Conservation (phyloP, 2,329 filamentous ascomycete species). For the Dendryphion nanum region DNA sequence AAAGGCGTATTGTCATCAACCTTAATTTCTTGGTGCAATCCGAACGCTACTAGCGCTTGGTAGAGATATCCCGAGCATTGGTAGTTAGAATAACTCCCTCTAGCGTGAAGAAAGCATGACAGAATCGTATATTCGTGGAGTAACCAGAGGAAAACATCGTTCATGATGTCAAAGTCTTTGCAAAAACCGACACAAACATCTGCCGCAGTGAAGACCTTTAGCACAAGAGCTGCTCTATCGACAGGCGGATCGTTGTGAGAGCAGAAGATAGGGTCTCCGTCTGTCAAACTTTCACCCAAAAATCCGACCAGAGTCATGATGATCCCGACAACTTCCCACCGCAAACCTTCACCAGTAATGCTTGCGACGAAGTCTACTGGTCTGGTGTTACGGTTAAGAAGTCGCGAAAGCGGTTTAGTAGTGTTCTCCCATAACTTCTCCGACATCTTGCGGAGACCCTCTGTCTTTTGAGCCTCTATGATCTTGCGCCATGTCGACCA, state of each 20-base stretch:
- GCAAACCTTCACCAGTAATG: conserved; percentile 39
- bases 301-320: conserved; percentile 39
- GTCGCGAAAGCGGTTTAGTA: conserved; percentile 27
- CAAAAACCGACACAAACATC: conserved; percentile 34
- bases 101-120: conserved; percentile 25
- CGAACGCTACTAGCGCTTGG: conserved; percentile 37
- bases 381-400: conserved; percentile 37
- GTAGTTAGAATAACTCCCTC: conserved; percentile 22
- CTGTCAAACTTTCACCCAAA: conserved; percentile 29
- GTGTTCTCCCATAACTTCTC: conserved; percentile 46
- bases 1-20: conserved; percentile 33
- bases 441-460: conserved; percentile 37
- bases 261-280: conserved; percentile 34
- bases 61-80: conserved; percentile 25
- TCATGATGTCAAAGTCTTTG: conserved; percentile 28
- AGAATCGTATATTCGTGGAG: conserved; percentile 29
- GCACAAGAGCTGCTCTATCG: conserved; percentile 21
- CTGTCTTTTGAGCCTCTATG: conserved; percentile 21
- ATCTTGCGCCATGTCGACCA: conserved; percentile 26
- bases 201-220: conserved; percentile 24
- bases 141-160: conserved; percentile 36
- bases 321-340: conserved; percentile 47
- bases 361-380: conserved; percentile 38
- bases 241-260: conserved; percentile 25
- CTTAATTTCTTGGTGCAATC: conserved; percentile 36